Evolutionary conservation across 495 filamentous ascomycete genomes (phyloP), one percentile per base, ranked within the genome.

Genomic region (Glonium stellatum): DNA sequence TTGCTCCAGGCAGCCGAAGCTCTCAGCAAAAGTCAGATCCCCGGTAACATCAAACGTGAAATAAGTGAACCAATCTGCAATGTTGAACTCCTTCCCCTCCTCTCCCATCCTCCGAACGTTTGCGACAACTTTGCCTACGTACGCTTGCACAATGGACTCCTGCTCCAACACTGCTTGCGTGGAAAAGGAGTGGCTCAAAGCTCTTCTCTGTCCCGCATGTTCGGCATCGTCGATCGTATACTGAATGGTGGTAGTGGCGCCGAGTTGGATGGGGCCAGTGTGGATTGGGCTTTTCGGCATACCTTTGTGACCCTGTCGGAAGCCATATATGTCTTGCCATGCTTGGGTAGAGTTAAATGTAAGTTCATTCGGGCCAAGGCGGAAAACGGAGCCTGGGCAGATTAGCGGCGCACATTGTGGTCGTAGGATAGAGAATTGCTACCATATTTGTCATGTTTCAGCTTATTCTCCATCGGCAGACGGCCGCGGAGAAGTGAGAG

Each of bases 21-120:
- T 64, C 60, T 73, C 71, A 9, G 70, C 71, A 55, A 73, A 73
- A 36, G 55, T 60, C 15, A 73, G 61, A 59, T 73, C 70, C 11
- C 70, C 71, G 59, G 71, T 70, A 53, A 73, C 71, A 58, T 73
- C 71, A 47, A 73, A 71, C 0, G 68, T 73, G 15, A 68, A 67
- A 50, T 69, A 73, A 27, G 71, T 70, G 46, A 66, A 64, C 69
- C 67, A 72, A 12, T 60, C 58, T 13, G 71, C 66, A 46, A 73
- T 57, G 56, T 73, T 69, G 37, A 70, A 50, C 21, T 55, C 59
- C 49, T 67, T 54, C 34, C 65, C 65, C 10, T 51, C 59, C 11
- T 61, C 42, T 18, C 62, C 64, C 59, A 65, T 61, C 15, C 55
- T 37, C 22, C 62, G 55, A 39, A 72, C 50, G 49, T 62, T 68